Evolutionary conservation across 192 early-diverging fungal genomes (phyloP), one percentile per base, ranked within the genome.

Genomic region (Backusella psychrophila): DNA sequence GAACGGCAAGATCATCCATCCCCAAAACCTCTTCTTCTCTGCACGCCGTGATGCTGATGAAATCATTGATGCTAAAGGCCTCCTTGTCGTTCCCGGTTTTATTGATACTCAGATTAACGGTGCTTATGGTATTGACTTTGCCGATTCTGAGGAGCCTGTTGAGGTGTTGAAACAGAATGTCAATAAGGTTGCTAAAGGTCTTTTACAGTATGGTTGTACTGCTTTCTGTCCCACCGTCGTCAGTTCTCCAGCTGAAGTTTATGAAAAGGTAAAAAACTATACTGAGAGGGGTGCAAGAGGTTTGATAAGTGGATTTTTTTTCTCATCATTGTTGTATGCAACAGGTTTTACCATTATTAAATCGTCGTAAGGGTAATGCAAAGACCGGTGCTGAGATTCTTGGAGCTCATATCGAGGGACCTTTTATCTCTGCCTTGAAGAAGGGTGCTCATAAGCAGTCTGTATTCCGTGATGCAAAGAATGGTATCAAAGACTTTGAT

Each of bases 21-120:
- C 92, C 0, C 88, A 88, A 71, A 83, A 84, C 53, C 80, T 91
- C 74, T 95, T 95, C 78, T 95, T 89, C 85, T 83, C 86, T 49
- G 85, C 85, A 41, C 86, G 88, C 72, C 87, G 90, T 42, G 85
- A 84, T 46, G 87, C 94, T 15, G 92, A 92, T 75, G 78, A 83
- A 38, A 85, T 90, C 41, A 89, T 95, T 63, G 92, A 95, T 82
- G 91, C 92, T 66, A 80, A 88, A 44, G 91, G 92, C 67, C 69
- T 89, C 36, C 84, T 95, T 17, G 86, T 95, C 33, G 88, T 87
- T 7, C 92, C 94, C 8, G 94, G 94, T 7, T 95, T 88, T 71
- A 89, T 95, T 35, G 94, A 95, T 75, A 82, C 92, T 26, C 93
- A 95, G 79, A 90, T 95, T 73, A 95, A 95, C 73, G 94, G 94